Percentiles rank a stretch among this genome's conserved stretches.
Evolutionary conservation across 1,139 yeast species (phyloP).

Genomic region (Sugiyamaella neomexicana): DNA sequence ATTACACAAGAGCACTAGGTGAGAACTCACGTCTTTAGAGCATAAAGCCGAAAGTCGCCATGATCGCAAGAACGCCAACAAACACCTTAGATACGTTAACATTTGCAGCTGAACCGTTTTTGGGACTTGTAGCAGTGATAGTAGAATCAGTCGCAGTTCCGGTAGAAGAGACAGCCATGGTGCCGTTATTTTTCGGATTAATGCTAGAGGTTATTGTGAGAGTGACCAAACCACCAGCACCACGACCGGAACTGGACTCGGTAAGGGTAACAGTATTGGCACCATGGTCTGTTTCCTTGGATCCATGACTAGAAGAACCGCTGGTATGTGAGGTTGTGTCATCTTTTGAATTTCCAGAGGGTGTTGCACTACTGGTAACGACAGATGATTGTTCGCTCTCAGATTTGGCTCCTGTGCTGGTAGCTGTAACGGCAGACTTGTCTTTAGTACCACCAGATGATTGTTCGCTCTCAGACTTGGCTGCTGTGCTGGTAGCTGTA

Average conservation of each 20-base stretch:
- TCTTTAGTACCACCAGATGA: too few relatives aligned
- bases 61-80: constrained; percentile 3
- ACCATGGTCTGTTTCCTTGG: background rate
- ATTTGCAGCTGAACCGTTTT: background rate
- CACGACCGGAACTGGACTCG: background rate
- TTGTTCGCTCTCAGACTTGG: background rate
- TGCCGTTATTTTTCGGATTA: background rate
- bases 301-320: background rate
- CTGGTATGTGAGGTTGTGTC: background rate
- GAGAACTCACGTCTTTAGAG: background rate
- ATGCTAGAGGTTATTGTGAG: background rate
- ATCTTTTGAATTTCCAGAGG: background rate
- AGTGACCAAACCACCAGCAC: background rate
- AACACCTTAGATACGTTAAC: background rate
- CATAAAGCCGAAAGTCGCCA: constrained; percentile 10
- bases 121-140: background rate
- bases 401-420: background rate
- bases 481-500: background rate
- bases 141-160: background rate
- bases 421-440: background rate
- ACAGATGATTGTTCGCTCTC: background rate
- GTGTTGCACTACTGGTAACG: too few relatives aligned
- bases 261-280: constrained; percentile 1
- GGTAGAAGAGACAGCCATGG: background rate
- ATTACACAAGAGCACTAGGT: too few relatives aligned